These are phyloP conservation scores for Potentilla sterilis DNA, from an alignment of 306 rosid genomes.

Conservation along the genomic window DNA sequence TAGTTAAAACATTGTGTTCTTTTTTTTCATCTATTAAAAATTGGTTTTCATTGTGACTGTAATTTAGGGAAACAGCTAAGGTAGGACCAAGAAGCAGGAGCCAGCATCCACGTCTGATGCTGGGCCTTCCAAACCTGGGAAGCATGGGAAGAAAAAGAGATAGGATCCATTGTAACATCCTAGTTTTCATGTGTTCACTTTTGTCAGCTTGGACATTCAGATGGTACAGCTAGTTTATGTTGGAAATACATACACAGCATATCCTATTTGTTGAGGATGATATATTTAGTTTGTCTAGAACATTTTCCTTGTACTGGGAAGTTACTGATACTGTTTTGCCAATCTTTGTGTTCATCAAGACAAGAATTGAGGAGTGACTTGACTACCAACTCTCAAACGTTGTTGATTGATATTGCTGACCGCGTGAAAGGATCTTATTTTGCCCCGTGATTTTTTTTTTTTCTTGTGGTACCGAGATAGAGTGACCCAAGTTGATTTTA, in stretches of 20 bases:
- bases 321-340: background rate
- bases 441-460: too few species aligned
- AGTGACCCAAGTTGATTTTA: too few species aligned
- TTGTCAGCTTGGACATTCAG: background rate
- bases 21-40: background rate
- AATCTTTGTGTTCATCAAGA: background rate
- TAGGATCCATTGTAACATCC: background rate
- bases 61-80: slow-evolving; percentile 74
- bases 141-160: slow-evolving; percentile 81
- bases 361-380: background rate
- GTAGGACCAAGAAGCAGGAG: slow-evolving; percentile 84
- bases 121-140: slow-evolving; percentile 73
- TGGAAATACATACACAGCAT: background rate
- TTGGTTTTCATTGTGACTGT: background rate
- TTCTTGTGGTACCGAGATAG: too few species aligned
- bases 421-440: too few species aligned
- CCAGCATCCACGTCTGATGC: slow-evolving; percentile 56
- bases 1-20: background rate
- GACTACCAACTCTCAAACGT: background rate
- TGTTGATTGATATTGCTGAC: slow-evolving; percentile 1
- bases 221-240: background rate
- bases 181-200: background rate
- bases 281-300: background rate
- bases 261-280: slow-evolving; percentile 4
- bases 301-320: slow-evolving; percentile 1